Evolutionary conservation across 345 rosid genomes (phyloP).

Genomic region (Salix arbutifolia): DNA sequence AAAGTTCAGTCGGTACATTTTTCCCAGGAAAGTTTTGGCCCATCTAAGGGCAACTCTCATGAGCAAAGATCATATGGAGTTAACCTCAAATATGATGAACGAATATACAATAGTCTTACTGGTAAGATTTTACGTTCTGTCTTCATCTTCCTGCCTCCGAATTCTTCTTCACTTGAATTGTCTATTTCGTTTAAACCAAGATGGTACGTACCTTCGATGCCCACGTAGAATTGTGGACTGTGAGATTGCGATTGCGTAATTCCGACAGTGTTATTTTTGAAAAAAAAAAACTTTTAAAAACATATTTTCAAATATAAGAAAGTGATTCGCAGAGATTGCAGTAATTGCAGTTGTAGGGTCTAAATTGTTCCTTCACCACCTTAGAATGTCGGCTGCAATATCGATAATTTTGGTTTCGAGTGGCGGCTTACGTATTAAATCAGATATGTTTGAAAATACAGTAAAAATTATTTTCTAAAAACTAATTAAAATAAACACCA

Average conservation of each 20-base stretch:
- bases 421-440: not conserved
- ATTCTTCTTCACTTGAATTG: not conserved
- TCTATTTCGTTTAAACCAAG: not conserved
- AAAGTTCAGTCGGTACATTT: not conserved
- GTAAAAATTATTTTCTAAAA: too few species aligned
- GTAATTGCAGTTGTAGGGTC: not conserved
- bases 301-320: too few species aligned
- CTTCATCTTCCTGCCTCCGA: not conserved
- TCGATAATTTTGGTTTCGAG: not conserved
- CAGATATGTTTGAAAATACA: too few species aligned
- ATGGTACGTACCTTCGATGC: not conserved
- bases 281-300: too few species aligned
- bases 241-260: not conserved
- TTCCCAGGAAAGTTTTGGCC: conserved; percentile 15
- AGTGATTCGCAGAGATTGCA: not conserved
- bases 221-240: not conserved
- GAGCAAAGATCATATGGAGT: not conserved
- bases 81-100: not conserved
- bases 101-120: not conserved
- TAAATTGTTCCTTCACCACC: conserved; percentile 12
- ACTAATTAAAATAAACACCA: too few species aligned
- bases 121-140: not conserved
- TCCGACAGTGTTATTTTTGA: too few species aligned
- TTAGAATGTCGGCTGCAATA: conserved; percentile 18
- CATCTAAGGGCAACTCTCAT: conserved; percentile 12